phyloP scores from a whole-genome alignment of 2,329 filamentous ascomycete genomes.

The Monilinia aucupariae region DNA sequence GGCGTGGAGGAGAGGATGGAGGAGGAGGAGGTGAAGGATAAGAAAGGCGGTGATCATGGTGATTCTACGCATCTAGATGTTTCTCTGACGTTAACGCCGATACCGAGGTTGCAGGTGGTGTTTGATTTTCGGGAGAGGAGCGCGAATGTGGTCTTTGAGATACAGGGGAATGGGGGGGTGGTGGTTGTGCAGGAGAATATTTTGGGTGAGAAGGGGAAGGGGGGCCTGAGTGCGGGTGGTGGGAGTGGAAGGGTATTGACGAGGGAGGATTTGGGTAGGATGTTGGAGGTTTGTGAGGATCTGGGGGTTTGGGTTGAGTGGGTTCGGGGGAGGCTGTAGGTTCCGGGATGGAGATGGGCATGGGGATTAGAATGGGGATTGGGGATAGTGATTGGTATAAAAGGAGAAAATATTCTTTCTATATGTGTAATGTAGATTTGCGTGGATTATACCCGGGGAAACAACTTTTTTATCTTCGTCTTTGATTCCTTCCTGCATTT shows the following conservation, averaged over 20 bases:
- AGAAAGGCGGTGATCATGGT: too few relatives aligned
- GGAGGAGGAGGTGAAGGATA: background rate
- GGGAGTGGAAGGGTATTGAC: constrained; percentile 20
- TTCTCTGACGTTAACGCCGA: constrained; percentile 30
- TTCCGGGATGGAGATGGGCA: background rate
- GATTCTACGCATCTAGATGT: constrained; percentile 25
- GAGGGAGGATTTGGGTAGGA: constrained; percentile 38
- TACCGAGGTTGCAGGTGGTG: constrained; percentile 28
- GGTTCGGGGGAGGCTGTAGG: constrained; percentile 34
- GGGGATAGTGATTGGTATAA: too few relatives aligned
- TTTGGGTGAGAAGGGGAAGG: constrained; percentile 21
- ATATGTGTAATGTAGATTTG: too few relatives aligned
- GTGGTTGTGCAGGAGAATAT: constrained; percentile 33
- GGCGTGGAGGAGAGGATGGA: background rate
- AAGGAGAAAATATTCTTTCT: too few relatives aligned
- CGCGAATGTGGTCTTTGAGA: constrained; percentile 34
- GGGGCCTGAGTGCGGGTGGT: background rate
- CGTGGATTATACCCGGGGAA: too few relatives aligned
- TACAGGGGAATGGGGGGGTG: constrained; percentile 31
- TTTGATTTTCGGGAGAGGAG: constrained; percentile 30
- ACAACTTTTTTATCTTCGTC: too few relatives aligned
- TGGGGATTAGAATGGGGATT: too few relatives aligned
- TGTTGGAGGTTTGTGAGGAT: constrained; percentile 44
- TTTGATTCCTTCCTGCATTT: too few relatives aligned
- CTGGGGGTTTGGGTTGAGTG: constrained; percentile 49